Conservation (phyloP, 2,329 filamentous ascomycete genomes). For the Purpureocillium takamizusanense region DNA sequence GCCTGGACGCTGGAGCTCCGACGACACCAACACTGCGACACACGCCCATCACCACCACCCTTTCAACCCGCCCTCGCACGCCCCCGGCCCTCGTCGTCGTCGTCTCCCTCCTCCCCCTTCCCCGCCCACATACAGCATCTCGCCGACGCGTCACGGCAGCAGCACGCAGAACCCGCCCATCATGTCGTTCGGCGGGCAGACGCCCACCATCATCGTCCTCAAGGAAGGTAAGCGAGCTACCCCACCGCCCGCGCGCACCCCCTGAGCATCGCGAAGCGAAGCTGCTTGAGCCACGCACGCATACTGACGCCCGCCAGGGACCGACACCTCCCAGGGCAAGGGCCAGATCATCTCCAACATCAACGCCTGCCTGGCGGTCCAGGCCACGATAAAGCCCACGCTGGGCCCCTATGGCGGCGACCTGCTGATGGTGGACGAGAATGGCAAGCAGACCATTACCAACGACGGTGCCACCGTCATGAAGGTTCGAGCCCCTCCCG, state of each 20-base stretch:
- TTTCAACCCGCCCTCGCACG: background rate
- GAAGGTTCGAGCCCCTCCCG: slow-evolving; percentile 54
- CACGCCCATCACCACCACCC: too few species aligned
- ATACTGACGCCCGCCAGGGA: slow-evolving; percentile 50
- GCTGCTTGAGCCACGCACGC: too few species aligned
- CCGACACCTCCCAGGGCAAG: slow-evolving; percentile 93
- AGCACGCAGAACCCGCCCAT: slow-evolving; percentile 17
- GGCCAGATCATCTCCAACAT: slow-evolving; percentile 97
- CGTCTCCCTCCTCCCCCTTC: background rate
- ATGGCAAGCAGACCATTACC: slow-evolving; percentile 94
- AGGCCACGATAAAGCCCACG: slow-evolving; percentile 91
- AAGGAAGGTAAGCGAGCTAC: slow-evolving; percentile 71
- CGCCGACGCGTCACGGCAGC: background rate
- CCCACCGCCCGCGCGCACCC: too few species aligned
- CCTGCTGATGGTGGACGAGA: slow-evolving; percentile 88
- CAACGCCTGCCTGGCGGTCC: slow-evolving; percentile 93
- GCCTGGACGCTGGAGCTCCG: too few species aligned
- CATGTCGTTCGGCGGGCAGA: slow-evolving; percentile 97
- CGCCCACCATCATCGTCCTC: slow-evolving; percentile 94
- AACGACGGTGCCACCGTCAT: slow-evolving; percentile 99
- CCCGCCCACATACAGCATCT: background rate
- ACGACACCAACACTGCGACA: too few species aligned
- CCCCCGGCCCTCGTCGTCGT: too few species aligned
- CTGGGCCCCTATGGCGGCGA: slow-evolving; percentile 96
- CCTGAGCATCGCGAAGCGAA: too few species aligned